Evolutionary conservation across 2,329 filamentous ascomycete genomes (phyloP), one percentile per base, ranked within the genome.

Genomic region (Kalmusia sp.): DNA sequence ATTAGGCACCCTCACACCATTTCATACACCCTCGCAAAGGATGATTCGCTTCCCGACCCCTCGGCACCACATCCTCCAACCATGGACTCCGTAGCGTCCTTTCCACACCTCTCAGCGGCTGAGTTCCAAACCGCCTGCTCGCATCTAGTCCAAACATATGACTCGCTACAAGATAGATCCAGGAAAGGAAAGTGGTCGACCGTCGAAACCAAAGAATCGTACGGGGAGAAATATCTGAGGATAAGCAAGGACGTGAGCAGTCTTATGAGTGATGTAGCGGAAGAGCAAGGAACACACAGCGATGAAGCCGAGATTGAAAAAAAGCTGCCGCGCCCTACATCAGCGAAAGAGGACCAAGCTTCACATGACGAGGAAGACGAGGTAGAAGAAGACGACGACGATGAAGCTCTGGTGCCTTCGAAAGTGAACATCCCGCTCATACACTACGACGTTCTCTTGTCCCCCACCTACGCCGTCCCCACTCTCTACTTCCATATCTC

Each of bases 401-500:
- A 35, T 4, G 34, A 40, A 40, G 44, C 33, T 14, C 25, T 49
- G 8, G 6, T 8, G 22, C 17, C 25, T 50, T 15, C 22, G 21
- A 8, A 4, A 19, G 3, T 22, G 31, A 4, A 27, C 28, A 6
- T 30, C 45, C 33, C 31, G 11, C 22, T 55, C 1, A 44, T 72
- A n/a, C 51, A 68, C 49, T 80, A 77, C 68, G 74, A 79, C 54
- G 66, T 80, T 38, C 44, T 79, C 12, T 67, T 76, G 24, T 81
- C 79, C 2, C 69, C 74, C 17, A 69, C 70, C 9, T 81, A 80
- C 51, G 68, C 69, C 38, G 78, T 80, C 2, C 79, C 79, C 0
- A 73, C 79, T 2, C 65, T 81, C 7, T 80, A 81, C 58, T 62
- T 77, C 51, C 61, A 54, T 19, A 63, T 75, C 41, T 62, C 57